Conservation (phyloP, 2,329 filamentous ascomycete genomes). For the Amauroascus niger region DNA sequence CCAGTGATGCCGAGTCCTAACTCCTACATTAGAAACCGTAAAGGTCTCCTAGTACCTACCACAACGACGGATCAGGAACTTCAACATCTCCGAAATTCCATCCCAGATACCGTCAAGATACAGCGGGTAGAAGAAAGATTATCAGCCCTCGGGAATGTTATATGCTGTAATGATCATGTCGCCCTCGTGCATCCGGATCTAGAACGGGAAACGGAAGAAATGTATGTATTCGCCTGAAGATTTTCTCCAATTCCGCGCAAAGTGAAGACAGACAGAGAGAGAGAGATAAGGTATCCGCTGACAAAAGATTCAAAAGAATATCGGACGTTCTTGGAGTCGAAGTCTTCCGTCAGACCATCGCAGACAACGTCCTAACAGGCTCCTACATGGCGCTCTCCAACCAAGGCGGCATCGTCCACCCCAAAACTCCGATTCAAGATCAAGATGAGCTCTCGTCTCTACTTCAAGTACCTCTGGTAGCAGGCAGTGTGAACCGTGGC, state of each 20-base stretch:
- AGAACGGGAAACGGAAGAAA: constrained; percentile 96
- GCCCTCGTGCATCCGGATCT: constrained; percentile 92
- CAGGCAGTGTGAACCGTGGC: constrained; percentile 86
- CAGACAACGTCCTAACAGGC: constrained; percentile 92
- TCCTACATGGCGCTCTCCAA: constrained; percentile 96
- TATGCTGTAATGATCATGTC: constrained; percentile 93
- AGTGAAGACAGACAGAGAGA: neutral
- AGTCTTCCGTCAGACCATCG: constrained; percentile 71
- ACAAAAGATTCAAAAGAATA: constrained; percentile 42
- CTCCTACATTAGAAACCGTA: constrained; percentile 84
- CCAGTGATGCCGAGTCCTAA: no score
- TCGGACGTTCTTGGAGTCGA: constrained; percentile 68
- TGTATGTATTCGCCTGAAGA: constrained; percentile 36
- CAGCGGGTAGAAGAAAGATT: constrained; percentile 96
- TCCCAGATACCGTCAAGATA: constrained; percentile 86
- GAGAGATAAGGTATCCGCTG: neutral
- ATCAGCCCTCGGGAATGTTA: constrained; percentile 92
- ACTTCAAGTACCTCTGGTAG: constrained; percentile 90
- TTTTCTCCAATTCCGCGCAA: neutral
- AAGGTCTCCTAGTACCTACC: constrained; percentile 90
- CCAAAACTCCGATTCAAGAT: constrained; percentile 93
- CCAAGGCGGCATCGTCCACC: constrained; percentile 91
- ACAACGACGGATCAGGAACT: constrained; percentile 96
- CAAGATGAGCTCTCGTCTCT: constrained; percentile 93
- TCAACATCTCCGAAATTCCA: constrained; percentile 88